Conservation (phyloP, 108 stramenopile genomes). For the Cyclostephanos invisitatus region DNA sequence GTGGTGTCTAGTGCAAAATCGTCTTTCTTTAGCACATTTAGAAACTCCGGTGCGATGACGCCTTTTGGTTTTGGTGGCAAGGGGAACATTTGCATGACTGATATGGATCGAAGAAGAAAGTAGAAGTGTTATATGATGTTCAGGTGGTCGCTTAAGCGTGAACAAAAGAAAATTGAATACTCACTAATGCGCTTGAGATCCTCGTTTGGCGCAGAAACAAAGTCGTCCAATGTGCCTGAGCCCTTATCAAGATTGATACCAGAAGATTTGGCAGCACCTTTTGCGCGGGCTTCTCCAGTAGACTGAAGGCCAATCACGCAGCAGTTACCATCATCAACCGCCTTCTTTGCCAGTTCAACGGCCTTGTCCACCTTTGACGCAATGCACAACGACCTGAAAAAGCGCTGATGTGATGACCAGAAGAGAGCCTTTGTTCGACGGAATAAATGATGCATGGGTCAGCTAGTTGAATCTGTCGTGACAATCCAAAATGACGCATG, state of each 20-base stretch:
- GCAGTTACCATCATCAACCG: constrained; percentile 55
- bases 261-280: constrained; percentile 37
- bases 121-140: too few relatives aligned
- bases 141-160: too few relatives aligned
- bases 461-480: not conserved
- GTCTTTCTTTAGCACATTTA: constrained; percentile 26
- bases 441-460: not conserved
- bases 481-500: too few relatives aligned
- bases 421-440: constrained; percentile 30
- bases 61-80: constrained; percentile 39
- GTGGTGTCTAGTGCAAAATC: constrained; percentile 1
- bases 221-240: constrained; percentile 31
- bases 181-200: constrained; percentile 29
- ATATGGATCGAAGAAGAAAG: too few relatives aligned
- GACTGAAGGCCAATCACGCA: constrained; percentile 71
- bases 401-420: constrained; percentile 76
- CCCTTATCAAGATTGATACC: constrained; percentile 33
- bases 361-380: constrained; percentile 67
- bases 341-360: constrained; percentile 51
- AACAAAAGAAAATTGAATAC: too few relatives aligned
- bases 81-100: constrained; percentile 35
- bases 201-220: constrained; percentile 46
- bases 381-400: constrained; percentile 69
- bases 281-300: constrained; percentile 66
- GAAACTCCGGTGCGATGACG: constrained; percentile 39